These are phyloP conservation scores for Coprinopsis sp. DNA, from an alignment of 768 basidiomycete species.

Conservation along the genomic window DNA sequence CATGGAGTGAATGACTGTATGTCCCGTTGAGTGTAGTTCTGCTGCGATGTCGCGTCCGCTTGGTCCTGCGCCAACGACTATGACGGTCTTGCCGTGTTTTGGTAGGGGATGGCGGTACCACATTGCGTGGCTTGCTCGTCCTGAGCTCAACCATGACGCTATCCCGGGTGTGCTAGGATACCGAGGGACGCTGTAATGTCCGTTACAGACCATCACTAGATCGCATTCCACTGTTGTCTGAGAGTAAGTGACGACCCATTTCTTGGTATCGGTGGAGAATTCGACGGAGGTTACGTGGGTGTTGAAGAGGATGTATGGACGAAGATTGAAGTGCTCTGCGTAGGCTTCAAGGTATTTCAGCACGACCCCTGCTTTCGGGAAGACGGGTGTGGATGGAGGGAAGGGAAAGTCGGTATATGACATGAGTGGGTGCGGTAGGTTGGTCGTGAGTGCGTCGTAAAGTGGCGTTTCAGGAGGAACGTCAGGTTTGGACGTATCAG, in stretches of 20 bases:
- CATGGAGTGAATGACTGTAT: slow-evolving; percentile 53
- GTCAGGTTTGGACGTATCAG: slow-evolving; percentile 26
- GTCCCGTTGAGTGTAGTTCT: slow-evolving; percentile 46
- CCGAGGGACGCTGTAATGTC: slow-evolving; percentile 65
- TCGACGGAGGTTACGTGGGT: slow-evolving; percentile 46
- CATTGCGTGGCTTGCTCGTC: slow-evolving; percentile 59
- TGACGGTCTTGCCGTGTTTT: slow-evolving; percentile 37
- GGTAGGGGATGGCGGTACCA: slow-evolving; percentile 55
- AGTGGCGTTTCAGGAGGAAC: slow-evolving; percentile 62
- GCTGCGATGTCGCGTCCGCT: slow-evolving; percentile 65
- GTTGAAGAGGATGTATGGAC: slow-evolving; percentile 58
- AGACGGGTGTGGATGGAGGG: slow-evolving; percentile 68
- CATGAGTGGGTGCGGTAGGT: slow-evolving; percentile 79
- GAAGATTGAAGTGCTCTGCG: slow-evolving; percentile 55
- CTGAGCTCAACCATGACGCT: slow-evolving; percentile 46
- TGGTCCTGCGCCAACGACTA: slow-evolving; percentile 52
- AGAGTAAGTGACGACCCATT: slow-evolving; percentile 46
- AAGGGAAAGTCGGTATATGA: slow-evolving; percentile 58
- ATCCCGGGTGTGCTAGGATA: slow-evolving; percentile 61
- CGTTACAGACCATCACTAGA: slow-evolving; percentile 69
- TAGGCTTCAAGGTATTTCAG: slow-evolving; percentile 68
- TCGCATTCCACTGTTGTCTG: slow-evolving; percentile 40
- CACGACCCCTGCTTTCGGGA: slow-evolving; percentile 57
- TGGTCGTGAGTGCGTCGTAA: slow-evolving; percentile 80
- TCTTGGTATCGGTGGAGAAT: slow-evolving; percentile 26